These are phyloP conservation scores for Cadophora luteo-olivacea DNA, from an alignment of 2,329 filamentous ascomycete species.

Conservation along the genomic window DNA sequence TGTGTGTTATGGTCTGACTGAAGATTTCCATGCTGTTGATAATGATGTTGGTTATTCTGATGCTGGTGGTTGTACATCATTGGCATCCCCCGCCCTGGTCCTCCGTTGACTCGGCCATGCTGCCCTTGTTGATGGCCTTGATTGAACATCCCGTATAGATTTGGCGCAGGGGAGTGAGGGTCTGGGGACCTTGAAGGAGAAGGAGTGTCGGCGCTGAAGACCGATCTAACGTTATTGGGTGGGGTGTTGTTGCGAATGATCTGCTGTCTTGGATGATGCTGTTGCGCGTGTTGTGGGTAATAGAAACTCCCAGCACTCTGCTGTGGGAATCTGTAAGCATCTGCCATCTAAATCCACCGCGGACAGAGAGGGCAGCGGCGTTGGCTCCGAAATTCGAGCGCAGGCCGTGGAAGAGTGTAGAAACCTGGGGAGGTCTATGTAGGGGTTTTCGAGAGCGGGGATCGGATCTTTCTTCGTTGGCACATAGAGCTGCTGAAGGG, in stretches of 20 bases:
- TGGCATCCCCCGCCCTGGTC: slow-evolving; percentile 64
- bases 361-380: slow-evolving; percentile 34
- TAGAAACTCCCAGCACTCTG: slow-evolving; percentile 64
- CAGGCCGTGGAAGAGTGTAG: slow-evolving; percentile 30
- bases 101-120: slow-evolving; percentile 78
- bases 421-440: slow-evolving; percentile 34
- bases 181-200: slow-evolving; percentile 65
- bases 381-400: slow-evolving; percentile 37
- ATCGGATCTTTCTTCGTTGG: slow-evolving; percentile 45
- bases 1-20: slow-evolving; percentile 64
- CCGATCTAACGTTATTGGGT: slow-evolving; percentile 51
- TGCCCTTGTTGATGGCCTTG: slow-evolving; percentile 74
- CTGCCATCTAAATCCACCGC: slow-evolving; percentile 65
- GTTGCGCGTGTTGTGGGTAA: slow-evolving; percentile 54
- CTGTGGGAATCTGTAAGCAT: slow-evolving; percentile 70
- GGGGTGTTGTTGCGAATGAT: slow-evolving; percentile 51
- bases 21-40: slow-evolving; percentile 67
- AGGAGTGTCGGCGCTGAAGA: slow-evolving; percentile 52
- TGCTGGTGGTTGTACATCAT: slow-evolving; percentile 76
- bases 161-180: slow-evolving; percentile 45
- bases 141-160: slow-evolving; percentile 69
- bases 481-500: slow-evolving; percentile 43
- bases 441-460: slow-evolving; percentile 39
- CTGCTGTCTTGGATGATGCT: slow-evolving; percentile 51
- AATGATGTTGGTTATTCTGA: slow-evolving; percentile 60